A percentile compares a stretch with the other conserved stretches of the same genome.
Evolutionary conservation across 2,329 filamentous ascomycete genomes (phyloP).

Genomic region (Arthrobotrys iridis): DNA sequence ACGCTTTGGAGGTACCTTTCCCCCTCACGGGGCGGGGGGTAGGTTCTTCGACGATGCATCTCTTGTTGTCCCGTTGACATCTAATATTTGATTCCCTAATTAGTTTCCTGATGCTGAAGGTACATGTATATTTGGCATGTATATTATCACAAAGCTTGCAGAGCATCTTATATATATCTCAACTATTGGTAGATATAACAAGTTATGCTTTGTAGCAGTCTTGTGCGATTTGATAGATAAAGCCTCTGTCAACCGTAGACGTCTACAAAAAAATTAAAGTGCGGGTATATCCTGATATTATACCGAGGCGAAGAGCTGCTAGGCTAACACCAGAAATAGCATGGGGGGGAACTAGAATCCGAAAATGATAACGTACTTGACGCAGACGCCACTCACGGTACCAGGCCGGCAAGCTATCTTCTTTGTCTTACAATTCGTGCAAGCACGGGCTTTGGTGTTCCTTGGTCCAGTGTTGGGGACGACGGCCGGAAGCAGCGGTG

Average conservation of each 20-base stretch:
- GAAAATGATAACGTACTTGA: slow-evolving; percentile 29
- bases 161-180: slow-evolving; percentile 24
- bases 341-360: background rate
- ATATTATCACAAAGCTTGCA: slow-evolving; percentile 50
- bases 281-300: background rate
- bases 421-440: slow-evolving; percentile 53
- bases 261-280: background rate
- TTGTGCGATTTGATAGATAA: background rate
- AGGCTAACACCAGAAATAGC: too few species aligned
- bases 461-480: slow-evolving; percentile 21
- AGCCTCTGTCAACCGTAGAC: slow-evolving; percentile 12
- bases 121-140: slow-evolving; percentile 39
- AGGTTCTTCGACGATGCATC: slow-evolving; percentile 50
- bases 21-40: slow-evolving; percentile 62
- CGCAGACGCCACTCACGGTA: slow-evolving; percentile 39
- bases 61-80: slow-evolving; percentile 48
- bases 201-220: too few species aligned
- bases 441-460: slow-evolving; percentile 51
- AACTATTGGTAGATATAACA: too few species aligned
- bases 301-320: too few species aligned
- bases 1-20: slow-evolving; percentile 64
- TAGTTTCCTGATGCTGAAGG: slow-evolving; percentile 48
- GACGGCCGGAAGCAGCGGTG: slow-evolving; percentile 36
- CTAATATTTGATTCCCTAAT: slow-evolving; percentile 50
- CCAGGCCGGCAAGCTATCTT: slow-evolving; percentile 51